Base-by-base conservation (phyloP, 768 basidiomycete genomes). In the Trametopsis cervina region DNA sequence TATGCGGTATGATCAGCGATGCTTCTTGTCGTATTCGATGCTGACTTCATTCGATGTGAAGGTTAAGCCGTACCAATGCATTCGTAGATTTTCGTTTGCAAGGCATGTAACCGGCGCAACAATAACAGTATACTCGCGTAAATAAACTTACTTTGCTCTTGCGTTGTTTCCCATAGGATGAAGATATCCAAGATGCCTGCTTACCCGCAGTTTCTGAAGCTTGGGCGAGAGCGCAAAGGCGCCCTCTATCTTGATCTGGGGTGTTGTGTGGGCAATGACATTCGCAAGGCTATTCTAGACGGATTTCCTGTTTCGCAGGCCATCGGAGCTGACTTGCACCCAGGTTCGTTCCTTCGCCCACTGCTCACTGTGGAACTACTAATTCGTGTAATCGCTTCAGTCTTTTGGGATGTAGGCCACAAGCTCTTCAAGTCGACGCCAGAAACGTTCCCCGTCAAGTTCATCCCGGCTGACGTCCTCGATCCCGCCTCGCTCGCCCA, bases 381-480 rank as follows among this genome's bases (percentile, higher is more conserved):
- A 26, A 3, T 7, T 40, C 26, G 18, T 12, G n/a, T n/a, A n/a
- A n/a, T 43, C 15, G 35, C 21, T 13, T 29, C 46, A 83, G 81
- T 65, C 10, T 78, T 79, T 51, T 84, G 81, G 82, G 68, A 77
- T 4, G 66, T 74, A 4, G 83, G 83, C 1, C 81, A 85, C 51
- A 66, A 75, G 39, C 67, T 85, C 12, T 86, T 83, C 65, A 70
- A 61, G 44, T 70, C 74, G 3, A 77, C 68, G 0, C 71, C 74
- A 0, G 64, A 72, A 33, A 69, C 73, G 0, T 84, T 78, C 60
- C 76, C 79, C 1, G 77, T 70, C 0, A 60, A 66, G 0, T 85
- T 85, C 57, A 50, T 85, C n/a, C 60, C 68, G 9, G 84, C 82
- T 0, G 73, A 85, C 49, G 69, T 61, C 0, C 73, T 85, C 42